Conservation (phyloP, 2,329 filamentous ascomycete species). For the Epichloe scottii region DNA sequence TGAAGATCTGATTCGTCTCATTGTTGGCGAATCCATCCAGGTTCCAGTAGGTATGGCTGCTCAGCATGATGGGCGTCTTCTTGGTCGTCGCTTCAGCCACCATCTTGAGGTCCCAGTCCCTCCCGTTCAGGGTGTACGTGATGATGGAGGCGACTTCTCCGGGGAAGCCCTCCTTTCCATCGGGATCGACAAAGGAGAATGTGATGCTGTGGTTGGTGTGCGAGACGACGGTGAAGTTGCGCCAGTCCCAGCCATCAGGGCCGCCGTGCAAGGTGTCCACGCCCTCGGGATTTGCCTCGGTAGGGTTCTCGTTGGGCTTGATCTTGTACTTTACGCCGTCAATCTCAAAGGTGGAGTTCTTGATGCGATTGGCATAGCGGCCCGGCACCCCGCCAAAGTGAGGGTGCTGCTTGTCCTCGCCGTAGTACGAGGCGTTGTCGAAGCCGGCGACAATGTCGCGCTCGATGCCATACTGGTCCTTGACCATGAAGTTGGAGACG, state of each 20-base stretch:
- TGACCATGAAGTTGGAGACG: slow-evolving; percentile 58
- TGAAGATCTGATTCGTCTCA: slow-evolving; percentile 49
- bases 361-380: slow-evolving; percentile 71
- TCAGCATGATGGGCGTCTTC: slow-evolving; percentile 75
- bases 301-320: slow-evolving; percentile 50
- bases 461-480: slow-evolving; percentile 53
- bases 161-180: slow-evolving; percentile 65
- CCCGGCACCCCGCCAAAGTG: slow-evolving; percentile 64
- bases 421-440: slow-evolving; percentile 64
- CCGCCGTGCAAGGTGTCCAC: slow-evolving; percentile 58
- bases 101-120: slow-evolving; percentile 63
- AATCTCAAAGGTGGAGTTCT: slow-evolving; percentile 60
- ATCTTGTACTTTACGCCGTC: slow-evolving; percentile 50
- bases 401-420: slow-evolving; percentile 49
- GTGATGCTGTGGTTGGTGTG: slow-evolving; percentile 57
- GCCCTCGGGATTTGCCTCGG: slow-evolving; percentile 34
- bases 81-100: slow-evolving; percentile 56
- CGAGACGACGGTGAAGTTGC: slow-evolving; percentile 65
- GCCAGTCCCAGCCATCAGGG: slow-evolving; percentile 61
- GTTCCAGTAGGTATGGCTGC: slow-evolving; percentile 68
- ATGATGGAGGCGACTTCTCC: slow-evolving; percentile 63
- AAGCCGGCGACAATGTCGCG: slow-evolving; percentile 63
- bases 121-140: slow-evolving; percentile 56
- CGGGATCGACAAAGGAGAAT: slow-evolving; percentile 60
- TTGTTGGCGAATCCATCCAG: slow-evolving; percentile 68